Percentiles rank a stretch among this genome's conserved stretches.
Evolutionary conservation across 2,329 filamentous ascomycete species (phyloP).

Genomic region (Sporothrix schenckii): DNA sequence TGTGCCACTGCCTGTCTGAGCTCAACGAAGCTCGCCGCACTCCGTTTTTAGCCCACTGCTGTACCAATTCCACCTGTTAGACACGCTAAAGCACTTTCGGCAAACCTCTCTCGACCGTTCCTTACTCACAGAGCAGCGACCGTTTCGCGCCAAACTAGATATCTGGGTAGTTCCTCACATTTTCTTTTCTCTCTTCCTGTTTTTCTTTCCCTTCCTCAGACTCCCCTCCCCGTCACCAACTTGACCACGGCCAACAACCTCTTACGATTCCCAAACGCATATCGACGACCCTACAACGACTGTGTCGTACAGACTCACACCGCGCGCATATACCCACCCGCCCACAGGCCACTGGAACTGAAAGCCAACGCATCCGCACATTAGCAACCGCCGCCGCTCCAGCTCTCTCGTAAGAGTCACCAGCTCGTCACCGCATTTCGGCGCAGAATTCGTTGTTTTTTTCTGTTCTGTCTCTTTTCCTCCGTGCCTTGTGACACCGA

Average conservation of each 20-base stretch:
- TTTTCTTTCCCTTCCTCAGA: background rate
- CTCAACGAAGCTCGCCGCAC: conserved; percentile 15
- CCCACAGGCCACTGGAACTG: conserved; percentile 1
- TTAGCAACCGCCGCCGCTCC: conserved; percentile 9
- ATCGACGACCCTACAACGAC: conserved; percentile 5
- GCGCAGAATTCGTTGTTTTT: background rate
- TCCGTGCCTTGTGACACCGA: background rate
- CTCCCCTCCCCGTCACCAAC: conserved; percentile 20
- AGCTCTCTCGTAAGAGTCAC: background rate
- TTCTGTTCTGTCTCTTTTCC: no score
- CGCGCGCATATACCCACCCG: conserved; percentile 3
- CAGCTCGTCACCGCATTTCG: conserved; percentile 9
- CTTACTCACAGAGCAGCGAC: conserved; percentile 18
- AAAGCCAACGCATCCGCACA: conserved; percentile 23
- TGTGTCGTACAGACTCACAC: conserved; percentile 17
- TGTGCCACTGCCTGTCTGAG: conserved; percentile 8
- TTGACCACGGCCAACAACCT: conserved; percentile 1
- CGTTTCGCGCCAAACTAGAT: conserved; percentile 11
- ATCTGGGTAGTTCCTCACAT: background rate
- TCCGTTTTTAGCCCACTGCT: conserved; percentile 5
- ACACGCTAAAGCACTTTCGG: conserved; percentile 30
- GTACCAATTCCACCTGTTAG: conserved; percentile 6
- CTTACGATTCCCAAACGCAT: background rate
- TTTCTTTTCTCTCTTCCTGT: background rate
- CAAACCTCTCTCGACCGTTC: conserved; percentile 32